These are phyloP conservation scores for Ganoderma resinaceum DNA, from an alignment of 1,284 basidiomycete genomes.

Conservation along the genomic window DNA sequence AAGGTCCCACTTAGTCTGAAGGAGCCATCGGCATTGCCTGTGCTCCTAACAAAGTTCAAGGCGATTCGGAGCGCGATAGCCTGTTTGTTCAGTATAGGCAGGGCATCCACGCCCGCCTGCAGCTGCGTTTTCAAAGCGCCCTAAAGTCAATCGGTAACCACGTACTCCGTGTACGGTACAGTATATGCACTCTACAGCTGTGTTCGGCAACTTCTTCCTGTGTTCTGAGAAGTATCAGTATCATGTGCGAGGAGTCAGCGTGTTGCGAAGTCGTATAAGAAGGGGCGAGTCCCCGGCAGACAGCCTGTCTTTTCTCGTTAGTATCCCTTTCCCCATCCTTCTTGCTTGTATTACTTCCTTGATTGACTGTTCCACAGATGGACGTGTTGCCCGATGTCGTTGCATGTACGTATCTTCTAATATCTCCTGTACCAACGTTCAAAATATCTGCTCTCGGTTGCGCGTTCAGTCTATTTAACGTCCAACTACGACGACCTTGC, in stretches of 20 bases:
- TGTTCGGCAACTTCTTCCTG: no score
- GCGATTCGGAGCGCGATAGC: background rate
- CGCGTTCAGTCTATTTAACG: background rate
- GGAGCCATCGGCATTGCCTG: no score
- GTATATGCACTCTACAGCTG: background rate
- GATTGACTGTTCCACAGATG: background rate
- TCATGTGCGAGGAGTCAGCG: background rate
- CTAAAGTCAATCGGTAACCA: no score
- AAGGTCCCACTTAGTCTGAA: no score
- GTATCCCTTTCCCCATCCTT: background rate
- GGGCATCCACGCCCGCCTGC: background rate
- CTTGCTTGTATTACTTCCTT: background rate
- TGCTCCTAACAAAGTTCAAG: background rate
- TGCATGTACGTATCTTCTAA: background rate
- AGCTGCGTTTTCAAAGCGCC: background rate
- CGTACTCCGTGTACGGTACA: no score
- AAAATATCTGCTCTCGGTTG: background rate
- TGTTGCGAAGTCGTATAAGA: background rate
- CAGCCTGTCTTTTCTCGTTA: no score
- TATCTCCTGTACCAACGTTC: background rate
- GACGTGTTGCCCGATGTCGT: background rate
- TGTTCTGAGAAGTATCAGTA: no score
- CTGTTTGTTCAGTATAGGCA: background rate
- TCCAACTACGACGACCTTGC: background rate
- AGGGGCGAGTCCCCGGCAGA: background rate